Base-by-base conservation (phyloP, 768 basidiomycete species). In the Cystofilobasidium capitatum region DNA sequence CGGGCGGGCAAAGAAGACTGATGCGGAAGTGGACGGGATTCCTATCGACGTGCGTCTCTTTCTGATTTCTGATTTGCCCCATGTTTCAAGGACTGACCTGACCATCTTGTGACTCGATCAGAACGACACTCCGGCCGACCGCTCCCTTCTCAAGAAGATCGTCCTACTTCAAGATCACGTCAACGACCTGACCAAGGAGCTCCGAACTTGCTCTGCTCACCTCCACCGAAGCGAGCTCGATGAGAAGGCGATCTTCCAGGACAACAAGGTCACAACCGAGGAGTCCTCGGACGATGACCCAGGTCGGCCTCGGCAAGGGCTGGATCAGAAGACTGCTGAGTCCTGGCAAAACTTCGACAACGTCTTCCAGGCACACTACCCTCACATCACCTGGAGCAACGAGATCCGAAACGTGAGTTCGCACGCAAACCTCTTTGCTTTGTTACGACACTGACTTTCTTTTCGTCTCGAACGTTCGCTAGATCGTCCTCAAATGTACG, bases 321-420 rank as follows among this genome's bases (percentile, higher is more conserved):
- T 31, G 8, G 9, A 16, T 17, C 51, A 20, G 29, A 14, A 26
- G 14, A 33, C 65, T 13, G 44, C 45, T 7, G 33, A 42, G 49
- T 31, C 36, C 22, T 86, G 84, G 87, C 83, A 82, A 2, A 83
- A 85, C 69, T 97, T 94, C 77, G 86, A 88, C 74, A 88, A 93
- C 72, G 90, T 92, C 31, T 90, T 92, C 74, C 89, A 94, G 73
- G 82, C 91, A 20, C 91, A 96, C 76, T 54, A 58, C 6, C 65
- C 65, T 16, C 58, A 36, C 51, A 81, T 94, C 55, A 85, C 85
- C 72, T 80, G 91, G 79, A 86, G 86, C 72, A 85, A 84, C 73
- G 81, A 83, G 31, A 84, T 86, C 36, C 85, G 91, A 70, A 87
- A 93, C 76, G 89, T 92, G 72, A 73, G 86, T 79, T 22, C 29